A percentile compares a stretch with the other conserved stretches of the same genome.
Conservation (phyloP, 75 land plant species). For the Selaginella moellendorffii region DNA sequence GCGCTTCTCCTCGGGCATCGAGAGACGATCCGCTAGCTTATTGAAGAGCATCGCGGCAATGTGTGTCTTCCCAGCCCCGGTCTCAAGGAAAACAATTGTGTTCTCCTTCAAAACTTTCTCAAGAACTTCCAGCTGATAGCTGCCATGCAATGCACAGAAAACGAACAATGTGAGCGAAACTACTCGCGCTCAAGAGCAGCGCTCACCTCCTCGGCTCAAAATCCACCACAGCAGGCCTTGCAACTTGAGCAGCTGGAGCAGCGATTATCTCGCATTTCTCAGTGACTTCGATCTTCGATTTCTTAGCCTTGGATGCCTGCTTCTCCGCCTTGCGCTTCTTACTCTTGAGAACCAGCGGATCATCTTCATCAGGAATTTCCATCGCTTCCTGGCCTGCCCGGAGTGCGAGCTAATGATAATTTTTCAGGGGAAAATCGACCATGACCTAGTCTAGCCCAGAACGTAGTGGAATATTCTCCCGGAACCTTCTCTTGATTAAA, state of each 20-base stretch:
- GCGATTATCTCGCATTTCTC: no score
- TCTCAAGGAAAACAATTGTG: conserved; percentile 70
- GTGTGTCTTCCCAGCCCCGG: conserved; percentile 79
- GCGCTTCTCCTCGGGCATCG: conserved; percentile 18
- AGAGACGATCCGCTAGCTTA: conserved; percentile 22
- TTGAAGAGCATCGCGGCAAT: conserved; percentile 71
- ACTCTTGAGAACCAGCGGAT: not conserved
- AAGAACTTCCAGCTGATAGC: conserved; percentile 49
- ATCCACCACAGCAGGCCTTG: not conserved
- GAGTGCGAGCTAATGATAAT: no score
- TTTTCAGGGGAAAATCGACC: no score
- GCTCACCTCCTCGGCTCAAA: not conserved
- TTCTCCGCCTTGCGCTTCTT: not conserved
- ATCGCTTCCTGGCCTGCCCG: no score
- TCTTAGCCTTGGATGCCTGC: not conserved
- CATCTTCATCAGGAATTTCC: not conserved
- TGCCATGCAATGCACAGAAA: conserved; percentile 7
- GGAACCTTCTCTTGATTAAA: no score
- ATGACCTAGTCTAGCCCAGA: no score
- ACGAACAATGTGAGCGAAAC: no score
- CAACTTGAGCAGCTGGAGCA: not conserved
- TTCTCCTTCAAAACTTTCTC: conserved; percentile 51
- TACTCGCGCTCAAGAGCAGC: no score
- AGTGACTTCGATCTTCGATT: not conserved
- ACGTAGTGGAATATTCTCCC: no score